A percentile compares a stretch with the other conserved stretches of the same genome.
phyloP scores from a whole-genome alignment of 2,329 filamentous ascomycete species.

The Exophiala bonariae region DNA sequence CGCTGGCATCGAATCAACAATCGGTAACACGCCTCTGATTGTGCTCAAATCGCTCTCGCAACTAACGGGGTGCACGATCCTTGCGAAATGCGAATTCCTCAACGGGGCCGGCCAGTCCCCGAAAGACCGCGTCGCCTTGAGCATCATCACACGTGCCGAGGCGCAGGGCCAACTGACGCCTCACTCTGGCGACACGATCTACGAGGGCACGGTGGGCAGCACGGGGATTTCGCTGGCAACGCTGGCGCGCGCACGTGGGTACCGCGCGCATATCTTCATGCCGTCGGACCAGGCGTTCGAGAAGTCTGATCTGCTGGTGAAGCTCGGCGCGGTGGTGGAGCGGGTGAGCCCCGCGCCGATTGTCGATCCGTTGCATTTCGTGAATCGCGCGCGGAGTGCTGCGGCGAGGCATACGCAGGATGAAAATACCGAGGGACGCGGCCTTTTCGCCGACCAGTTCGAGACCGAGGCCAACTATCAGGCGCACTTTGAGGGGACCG shows the following conservation, averaged over 20 bases:
- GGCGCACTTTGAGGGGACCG: slow-evolving; percentile 79
- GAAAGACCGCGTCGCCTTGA: slow-evolving; percentile 91
- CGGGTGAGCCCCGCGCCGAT: slow-evolving; percentile 89
- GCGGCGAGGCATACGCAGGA: slow-evolving; percentile 71
- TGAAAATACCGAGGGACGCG: slow-evolving; percentile 62
- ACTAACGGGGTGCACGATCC: slow-evolving; percentile 82
- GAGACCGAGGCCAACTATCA: slow-evolving; percentile 86
- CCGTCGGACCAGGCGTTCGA: slow-evolving; percentile 85
- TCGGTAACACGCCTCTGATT: slow-evolving; percentile 89
- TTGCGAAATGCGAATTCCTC: slow-evolving; percentile 94
- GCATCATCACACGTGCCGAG: slow-evolving; percentile 84
- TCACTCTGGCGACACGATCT: slow-evolving; percentile 85
- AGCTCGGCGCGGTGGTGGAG: slow-evolving; percentile 90
- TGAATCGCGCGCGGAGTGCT: slow-evolving; percentile 80
- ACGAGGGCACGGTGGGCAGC: slow-evolving; percentile 94
- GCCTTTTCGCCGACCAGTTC: slow-evolving; percentile 96
- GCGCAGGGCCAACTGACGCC: slow-evolving; percentile 72
- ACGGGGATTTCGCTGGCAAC: slow-evolving; percentile 94
- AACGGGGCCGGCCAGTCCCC: slow-evolving; percentile 93
- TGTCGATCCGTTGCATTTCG: slow-evolving; percentile 88
- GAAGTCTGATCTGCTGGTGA: slow-evolving; percentile 84
- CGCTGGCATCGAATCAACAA: slow-evolving; percentile 79
- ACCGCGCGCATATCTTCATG: slow-evolving; percentile 96
- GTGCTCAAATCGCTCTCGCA: slow-evolving; percentile 81
- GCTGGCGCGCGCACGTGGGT: slow-evolving; percentile 82